Conservation (phyloP, 805 yeast species). For the Cyberlindnera japonica region DNA sequence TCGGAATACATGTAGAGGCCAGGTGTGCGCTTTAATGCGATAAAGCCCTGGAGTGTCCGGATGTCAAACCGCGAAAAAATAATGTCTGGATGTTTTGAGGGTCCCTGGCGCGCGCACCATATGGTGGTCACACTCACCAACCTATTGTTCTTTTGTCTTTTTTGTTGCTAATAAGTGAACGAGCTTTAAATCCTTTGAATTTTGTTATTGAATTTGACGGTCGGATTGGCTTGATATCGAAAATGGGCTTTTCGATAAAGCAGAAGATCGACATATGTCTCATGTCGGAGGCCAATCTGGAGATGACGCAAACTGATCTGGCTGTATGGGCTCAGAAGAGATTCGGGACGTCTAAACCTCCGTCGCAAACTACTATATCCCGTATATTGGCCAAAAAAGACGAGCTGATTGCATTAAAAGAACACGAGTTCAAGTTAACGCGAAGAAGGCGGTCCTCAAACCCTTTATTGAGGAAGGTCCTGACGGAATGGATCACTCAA, state of each 20-base stretch:
- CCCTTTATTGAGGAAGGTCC: slow-evolving; percentile 52
- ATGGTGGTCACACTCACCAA: too few relatives aligned
- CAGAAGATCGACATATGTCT: slow-evolving; percentile 66
- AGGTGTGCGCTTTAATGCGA: too few relatives aligned
- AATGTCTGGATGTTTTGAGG: too few relatives aligned
- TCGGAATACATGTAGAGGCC: too few relatives aligned
- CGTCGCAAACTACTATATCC: slow-evolving; percentile 66
- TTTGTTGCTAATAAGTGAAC: background rate
- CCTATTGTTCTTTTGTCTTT: too few relatives aligned
- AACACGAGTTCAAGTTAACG: slow-evolving; percentile 47
- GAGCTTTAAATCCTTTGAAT: background rate
- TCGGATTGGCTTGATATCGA: background rate
- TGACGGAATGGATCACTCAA: slow-evolving; percentile 68
- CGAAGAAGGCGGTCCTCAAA: slow-evolving; percentile 46
- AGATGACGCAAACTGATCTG: slow-evolving; percentile 62
- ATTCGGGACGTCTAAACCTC: slow-evolving; percentile 49
- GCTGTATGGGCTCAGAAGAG: slow-evolving; percentile 61
- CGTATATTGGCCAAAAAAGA: slow-evolving; percentile 55
- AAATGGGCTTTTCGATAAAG: slow-evolving; percentile 55
- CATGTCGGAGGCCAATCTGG: slow-evolving; percentile 63
- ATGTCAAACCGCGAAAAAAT: too few relatives aligned
- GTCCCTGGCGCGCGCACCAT: too few relatives aligned
- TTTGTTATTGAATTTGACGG: background rate
- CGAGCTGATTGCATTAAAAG: slow-evolving; percentile 46
- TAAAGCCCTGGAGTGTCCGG: too few relatives aligned